Conservation (phyloP, 2,329 filamentous ascomycete species). For the Colletotrichum chlorophyti region DNA sequence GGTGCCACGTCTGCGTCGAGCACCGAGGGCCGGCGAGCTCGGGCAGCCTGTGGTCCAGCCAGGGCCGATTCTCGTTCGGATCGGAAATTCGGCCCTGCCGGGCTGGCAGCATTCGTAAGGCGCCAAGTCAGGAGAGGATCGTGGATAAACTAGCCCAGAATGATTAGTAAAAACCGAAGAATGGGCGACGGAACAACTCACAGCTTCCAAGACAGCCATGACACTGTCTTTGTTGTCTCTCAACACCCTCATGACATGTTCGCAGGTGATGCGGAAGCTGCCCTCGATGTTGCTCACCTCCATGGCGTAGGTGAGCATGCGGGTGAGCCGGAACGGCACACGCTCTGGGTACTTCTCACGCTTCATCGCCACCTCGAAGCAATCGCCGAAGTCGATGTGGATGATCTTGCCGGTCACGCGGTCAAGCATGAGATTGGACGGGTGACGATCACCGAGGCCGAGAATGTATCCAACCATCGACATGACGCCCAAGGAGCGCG, state of each 20-base stretch:
- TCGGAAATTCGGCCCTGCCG: constrained; percentile 71
- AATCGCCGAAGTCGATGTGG: constrained; percentile 99
- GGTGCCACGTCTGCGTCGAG: constrained; percentile 69
- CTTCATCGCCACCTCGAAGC: constrained; percentile 99
- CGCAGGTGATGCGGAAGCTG: constrained; percentile 96
- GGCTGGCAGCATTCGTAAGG: constrained; percentile 70
- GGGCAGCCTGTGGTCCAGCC: constrained; percentile 52
- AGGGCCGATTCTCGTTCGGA: constrained; percentile 65
- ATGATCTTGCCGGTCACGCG: constrained; percentile 95
- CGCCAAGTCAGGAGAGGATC: constrained; percentile 99
- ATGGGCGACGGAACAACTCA: constrained; percentile 58
- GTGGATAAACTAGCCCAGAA: constrained; percentile 85
- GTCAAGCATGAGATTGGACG: constrained; percentile 97
- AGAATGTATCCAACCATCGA: constrained; percentile 99
- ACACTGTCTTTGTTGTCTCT: constrained; percentile 97
- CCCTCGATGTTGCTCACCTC: constrained; percentile 99
- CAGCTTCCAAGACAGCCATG: constrained; percentile 97
- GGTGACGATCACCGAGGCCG: constrained; percentile 93
- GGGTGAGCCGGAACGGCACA: constrained; percentile 95
- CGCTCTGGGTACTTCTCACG: constrained; percentile 98
- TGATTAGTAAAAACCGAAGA: constrained; percentile 32
- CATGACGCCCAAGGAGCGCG: constrained; percentile 96
- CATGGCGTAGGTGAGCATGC: constrained; percentile 99
- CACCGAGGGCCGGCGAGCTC: constrained; percentile 72
- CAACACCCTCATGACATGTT: constrained; percentile 97